These are phyloP conservation scores for Penicillium sp. DNA, from an alignment of 2,329 filamentous ascomycete genomes.

Conservation along the genomic window DNA sequence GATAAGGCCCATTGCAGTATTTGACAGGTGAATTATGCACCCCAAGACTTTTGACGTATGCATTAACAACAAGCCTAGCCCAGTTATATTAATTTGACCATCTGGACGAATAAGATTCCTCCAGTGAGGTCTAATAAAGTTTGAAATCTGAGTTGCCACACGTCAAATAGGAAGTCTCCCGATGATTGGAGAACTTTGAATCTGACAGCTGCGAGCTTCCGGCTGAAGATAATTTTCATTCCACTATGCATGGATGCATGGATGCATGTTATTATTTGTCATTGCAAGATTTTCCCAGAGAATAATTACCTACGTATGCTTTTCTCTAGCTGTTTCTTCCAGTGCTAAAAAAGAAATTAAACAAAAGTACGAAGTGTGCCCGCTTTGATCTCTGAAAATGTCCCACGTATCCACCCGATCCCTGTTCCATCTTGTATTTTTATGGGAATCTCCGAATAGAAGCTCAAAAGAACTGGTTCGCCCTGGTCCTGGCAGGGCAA, in stretches of 20 bases:
- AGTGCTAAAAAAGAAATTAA: not conserved
- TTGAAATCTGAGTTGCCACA: conserved; percentile 16
- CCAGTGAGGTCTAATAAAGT: not conserved
- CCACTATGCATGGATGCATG: not conserved
- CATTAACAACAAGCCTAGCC: conserved; percentile 17
- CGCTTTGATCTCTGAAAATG: not conserved
- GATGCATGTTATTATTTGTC: not conserved
- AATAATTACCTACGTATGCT: no score
- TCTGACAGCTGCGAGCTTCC: conserved; percentile 4
- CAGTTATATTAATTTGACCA: not conserved
- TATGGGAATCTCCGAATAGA: not conserved
- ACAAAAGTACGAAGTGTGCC: not conserved
- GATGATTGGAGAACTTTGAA: conserved; percentile 1
- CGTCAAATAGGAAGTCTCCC: not conserved
- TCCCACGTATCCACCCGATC: conserved; percentile 8
- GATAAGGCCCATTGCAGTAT: conserved; percentile 9
- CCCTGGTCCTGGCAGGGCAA: not conserved
- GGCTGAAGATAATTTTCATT: not conserved
- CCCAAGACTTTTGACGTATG: conserved; percentile 10
- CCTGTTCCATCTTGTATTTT: not conserved
- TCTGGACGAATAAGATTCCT: not conserved
- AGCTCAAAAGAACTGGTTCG: conserved; percentile 9
- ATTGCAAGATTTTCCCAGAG: no score
- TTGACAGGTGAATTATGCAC: conserved; percentile 16
- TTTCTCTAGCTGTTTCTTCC: not conserved